phyloP scores from a whole-genome alignment of 306 rosid genomes.

The Acacia acuminata region DNA sequence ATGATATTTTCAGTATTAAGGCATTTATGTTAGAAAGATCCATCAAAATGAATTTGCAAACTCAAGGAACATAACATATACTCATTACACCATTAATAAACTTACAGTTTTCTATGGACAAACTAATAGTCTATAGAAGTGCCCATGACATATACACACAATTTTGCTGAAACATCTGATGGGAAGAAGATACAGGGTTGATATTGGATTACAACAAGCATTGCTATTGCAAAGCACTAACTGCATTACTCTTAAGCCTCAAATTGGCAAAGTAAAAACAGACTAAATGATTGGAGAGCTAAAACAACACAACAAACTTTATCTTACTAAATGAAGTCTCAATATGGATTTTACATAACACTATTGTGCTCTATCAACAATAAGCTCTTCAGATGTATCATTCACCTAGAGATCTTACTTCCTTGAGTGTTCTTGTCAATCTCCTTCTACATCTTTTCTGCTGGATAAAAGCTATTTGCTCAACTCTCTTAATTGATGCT shows the following conservation, averaged over 20 bases:
- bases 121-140: too few species aligned
- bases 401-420: not conserved
- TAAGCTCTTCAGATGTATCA: not conserved
- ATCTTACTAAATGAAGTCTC: not conserved
- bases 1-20: constrained; percentile 3
- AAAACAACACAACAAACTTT: not conserved
- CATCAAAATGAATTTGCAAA: constrained; percentile 5
- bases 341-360: not conserved
- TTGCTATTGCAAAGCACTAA: not conserved
- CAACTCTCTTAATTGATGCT: not conserved
- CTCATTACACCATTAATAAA: not conserved
- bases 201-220: not conserved
- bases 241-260: not conserved
- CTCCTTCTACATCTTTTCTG: not conserved
- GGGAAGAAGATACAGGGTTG: not conserved
- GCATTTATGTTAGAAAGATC: constrained; percentile 8
- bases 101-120: not conserved
- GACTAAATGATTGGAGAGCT: not conserved
- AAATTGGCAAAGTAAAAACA: not conserved
- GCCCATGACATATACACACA: not conserved
- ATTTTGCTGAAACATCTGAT: not conserved
- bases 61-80: constrained; percentile 14
- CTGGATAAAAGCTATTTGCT: not conserved
- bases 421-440: not conserved
- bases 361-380: not conserved